phyloP scores from a whole-genome alignment of 2,329 filamentous ascomycete species.

The Beauveria medogensis region DNA sequence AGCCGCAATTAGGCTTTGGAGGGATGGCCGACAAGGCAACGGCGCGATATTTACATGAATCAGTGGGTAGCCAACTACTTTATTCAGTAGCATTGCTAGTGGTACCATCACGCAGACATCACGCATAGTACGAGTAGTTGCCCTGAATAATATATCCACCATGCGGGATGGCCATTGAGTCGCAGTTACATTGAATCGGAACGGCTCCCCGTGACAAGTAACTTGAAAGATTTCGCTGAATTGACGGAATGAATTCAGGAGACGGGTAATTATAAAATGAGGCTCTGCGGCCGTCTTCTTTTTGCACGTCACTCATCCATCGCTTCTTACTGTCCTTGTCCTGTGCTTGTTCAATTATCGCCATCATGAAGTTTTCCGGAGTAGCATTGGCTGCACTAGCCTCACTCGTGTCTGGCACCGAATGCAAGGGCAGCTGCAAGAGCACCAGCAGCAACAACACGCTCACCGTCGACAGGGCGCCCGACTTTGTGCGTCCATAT shows the following conservation, averaged over 20 bases:
- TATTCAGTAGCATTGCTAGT: not conserved
- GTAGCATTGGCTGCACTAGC: not conserved
- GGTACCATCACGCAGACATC: not conserved
- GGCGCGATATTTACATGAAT: not conserved
- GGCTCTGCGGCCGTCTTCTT: not conserved
- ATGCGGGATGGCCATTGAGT: not conserved
- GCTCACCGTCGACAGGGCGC: conserved; percentile 15
- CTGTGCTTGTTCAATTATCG: not conserved
- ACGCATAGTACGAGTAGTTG: not conserved
- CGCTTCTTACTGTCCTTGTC: not conserved
- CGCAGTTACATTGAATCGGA: not conserved
- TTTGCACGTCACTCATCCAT: not conserved
- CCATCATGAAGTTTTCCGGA: not conserved
- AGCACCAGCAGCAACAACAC: not conserved
- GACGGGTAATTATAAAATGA: not conserved
- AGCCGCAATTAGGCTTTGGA: not conserved
- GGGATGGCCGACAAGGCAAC: not conserved
- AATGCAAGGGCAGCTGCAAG: not conserved
- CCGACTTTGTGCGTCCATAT: conserved; percentile 17
- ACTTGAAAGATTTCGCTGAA: not conserved
- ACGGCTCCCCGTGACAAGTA: not conserved
- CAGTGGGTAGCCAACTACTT: too few relatives aligned
- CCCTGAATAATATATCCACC: not conserved
- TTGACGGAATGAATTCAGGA: not conserved
- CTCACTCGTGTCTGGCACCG: not conserved